phyloP scores from a whole-genome alignment of 176 grass and related monocot genomes.

The Metroxylon sagu region DNA sequence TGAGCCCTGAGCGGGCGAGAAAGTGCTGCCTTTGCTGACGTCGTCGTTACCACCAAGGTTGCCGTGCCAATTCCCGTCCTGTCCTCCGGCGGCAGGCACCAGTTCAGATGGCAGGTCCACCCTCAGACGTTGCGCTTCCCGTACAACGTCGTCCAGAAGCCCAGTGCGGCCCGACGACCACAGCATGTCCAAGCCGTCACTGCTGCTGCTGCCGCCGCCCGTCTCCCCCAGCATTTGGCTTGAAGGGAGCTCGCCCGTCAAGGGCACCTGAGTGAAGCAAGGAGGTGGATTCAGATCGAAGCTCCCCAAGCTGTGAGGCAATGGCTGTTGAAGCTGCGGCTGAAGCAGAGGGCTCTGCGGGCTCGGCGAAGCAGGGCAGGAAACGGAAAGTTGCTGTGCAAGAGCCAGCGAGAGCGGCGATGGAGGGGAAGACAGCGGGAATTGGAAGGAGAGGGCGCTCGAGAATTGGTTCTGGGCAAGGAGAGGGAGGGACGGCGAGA shows the following conservation, averaged over 20 bases:
- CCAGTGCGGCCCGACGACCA: not conserved
- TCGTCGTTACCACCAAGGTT: not conserved
- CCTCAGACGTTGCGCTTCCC: constrained; percentile 27
- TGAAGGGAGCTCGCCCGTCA: constrained; percentile 56
- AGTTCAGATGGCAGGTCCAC: not conserved
- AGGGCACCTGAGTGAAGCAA: constrained; percentile 4
- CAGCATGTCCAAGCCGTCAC: too few species aligned
- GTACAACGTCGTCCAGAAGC: constrained; percentile 40
- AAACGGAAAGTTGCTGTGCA: too few species aligned
- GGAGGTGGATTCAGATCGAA: constrained; percentile 21
- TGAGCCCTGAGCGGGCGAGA: too few species aligned
- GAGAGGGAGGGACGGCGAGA: too few species aligned
- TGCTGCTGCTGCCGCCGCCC: constrained; percentile 1
- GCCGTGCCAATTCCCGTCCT: not conserved
- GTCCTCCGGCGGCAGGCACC: not conserved
- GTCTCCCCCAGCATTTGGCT: constrained; percentile 29
- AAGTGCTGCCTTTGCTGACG: too few species aligned
- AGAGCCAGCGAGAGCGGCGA: too few species aligned
- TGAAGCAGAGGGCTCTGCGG: constrained; percentile 13
- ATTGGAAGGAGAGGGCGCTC: constrained; percentile 12
- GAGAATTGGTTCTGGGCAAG: too few species aligned
- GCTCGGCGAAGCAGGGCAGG: constrained; percentile 22
- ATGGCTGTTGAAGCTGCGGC: not conserved
- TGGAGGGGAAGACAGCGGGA: constrained; percentile 25
- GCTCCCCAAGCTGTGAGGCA: constrained; percentile 17